These are phyloP conservation scores for Xylariaceae sp. DNA, from an alignment of 2,329 filamentous ascomycete genomes.

Conservation along the genomic window DNA sequence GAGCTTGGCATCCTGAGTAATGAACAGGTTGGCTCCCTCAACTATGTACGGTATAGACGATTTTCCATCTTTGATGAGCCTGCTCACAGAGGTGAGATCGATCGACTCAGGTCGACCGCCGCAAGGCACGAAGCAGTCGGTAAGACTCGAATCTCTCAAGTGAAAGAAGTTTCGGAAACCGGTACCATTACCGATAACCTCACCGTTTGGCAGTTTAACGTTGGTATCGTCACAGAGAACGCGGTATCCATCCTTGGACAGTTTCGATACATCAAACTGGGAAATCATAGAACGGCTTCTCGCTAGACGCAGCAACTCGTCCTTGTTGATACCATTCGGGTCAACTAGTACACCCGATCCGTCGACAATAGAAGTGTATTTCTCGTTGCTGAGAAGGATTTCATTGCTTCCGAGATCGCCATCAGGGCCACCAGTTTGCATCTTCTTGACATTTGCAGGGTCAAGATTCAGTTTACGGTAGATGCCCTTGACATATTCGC, in stretches of 20 bases:
- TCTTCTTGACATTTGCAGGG: constrained; percentile 77
- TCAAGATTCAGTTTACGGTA: constrained; percentile 94
- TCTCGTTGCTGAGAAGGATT: constrained; percentile 92
- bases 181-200: constrained; percentile 85
- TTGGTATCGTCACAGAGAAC: constrained; percentile 90
- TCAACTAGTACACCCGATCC: constrained; percentile 93
- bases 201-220: constrained; percentile 80
- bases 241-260: constrained; percentile 84
- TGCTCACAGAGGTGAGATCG: constrained; percentile 76
- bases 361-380: constrained; percentile 93
- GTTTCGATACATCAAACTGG: constrained; percentile 78
- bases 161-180: constrained; percentile 98
- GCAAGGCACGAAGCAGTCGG: constrained; percentile 91
- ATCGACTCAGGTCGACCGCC: constrained; percentile 96
- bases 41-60: constrained; percentile 88
- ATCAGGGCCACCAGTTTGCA: constrained; percentile 96
- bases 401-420: constrained; percentile 97
- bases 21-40: constrained; percentile 96
- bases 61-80: constrained; percentile 88
- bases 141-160: constrained; percentile 69
- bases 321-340: constrained; percentile 79
- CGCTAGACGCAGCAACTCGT: constrained; percentile 79
- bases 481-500: constrained; percentile 93
- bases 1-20: constrained; percentile 96
- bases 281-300: constrained; percentile 85